Base-by-base conservation (phyloP, 148 eudicot species). In the Dianthus caryophyllus region DNA sequence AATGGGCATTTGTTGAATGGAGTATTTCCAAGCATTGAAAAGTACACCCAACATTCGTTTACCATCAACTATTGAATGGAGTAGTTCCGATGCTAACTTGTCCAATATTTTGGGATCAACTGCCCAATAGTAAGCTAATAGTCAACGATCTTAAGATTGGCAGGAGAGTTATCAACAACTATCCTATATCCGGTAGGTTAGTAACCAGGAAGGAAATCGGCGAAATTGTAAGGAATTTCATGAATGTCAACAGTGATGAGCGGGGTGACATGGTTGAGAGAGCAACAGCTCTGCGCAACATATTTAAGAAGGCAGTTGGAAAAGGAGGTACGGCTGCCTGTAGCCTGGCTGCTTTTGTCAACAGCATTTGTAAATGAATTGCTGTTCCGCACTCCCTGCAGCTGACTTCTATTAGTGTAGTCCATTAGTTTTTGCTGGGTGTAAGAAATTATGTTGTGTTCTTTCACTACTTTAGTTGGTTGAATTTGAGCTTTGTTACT, bases 81-180 rank as follows among this genome's bases (percentile, higher is more conserved):
- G 86, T 88, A 2, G 63, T 82, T 49, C 92, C 85, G 0, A 73
- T 83, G 79, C 77, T 81, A 1, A 77, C 85, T 3, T 79, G 65
- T 43, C 88, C 91, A 0, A 71, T 82, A 65, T 55, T 78, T 13
- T 71, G 70, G 84, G 88, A 87, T 66, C 86, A 84, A 65, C 13
- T 67, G 14, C 81, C 82, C 1, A 82, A 78, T 51, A 75, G 78
- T 41, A 84, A 84, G 77, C 29, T 51, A 43, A 64, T 82, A 38
- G 88, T 82, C 56, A 81, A 77, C 0, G 91, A 82, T 57, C 78
- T 84, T 86, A 77, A 69, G 73, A 65, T 78, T 7, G 87, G 88
- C 11, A 47, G 67, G 77, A 76, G 76, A 25, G 82, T 66, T 6
- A 73, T 52, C 14, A 52, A 61, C 1, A 74, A 41, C 39, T 52